Evolutionary conservation across 1,284 basidiomycete genomes (phyloP), one percentile per base, ranked within the genome.

Genomic region (Volvariella volvacea): DNA sequence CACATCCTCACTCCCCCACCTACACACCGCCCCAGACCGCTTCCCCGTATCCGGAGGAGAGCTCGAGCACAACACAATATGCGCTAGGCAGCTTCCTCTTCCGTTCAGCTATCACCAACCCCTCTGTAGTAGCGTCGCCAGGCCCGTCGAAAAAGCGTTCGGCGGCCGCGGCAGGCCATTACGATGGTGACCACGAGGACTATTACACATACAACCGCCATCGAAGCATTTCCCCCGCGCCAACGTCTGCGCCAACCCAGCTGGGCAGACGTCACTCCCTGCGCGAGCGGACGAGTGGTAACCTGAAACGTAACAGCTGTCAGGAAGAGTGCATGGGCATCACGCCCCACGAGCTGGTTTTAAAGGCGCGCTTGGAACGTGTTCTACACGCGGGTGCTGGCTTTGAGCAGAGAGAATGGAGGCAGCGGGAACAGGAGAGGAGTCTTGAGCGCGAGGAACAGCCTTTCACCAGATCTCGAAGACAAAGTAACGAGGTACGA

Each of bases 301-400:
- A 15, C 34, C n/a, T 36, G n/a, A 36, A 36, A 20, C 14, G 8
- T 8, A 6, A 8, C 15, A 20, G 34, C 8, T 6, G 19, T 15
- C 7, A 15, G 6, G 34, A 36, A 6, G 48, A 54, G 14, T 53
- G 51, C 14, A 36, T 57, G 1, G 47, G 55, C 1, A 50, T 63
- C 47, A 71, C 76, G 9, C 74, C 78, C 0, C 77, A 80, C 41
- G 76, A 74, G 52, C 72, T 71, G 33, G 78, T 74, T 4, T 62
- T 81, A 20, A 65, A 71, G n/a, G 70, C 65, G 37, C 65, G 72
- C 20, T 60, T 80, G n/a, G 78, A 81, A 56, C 61, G 68, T 8
- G 74, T 79, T 30, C 56, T 80, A 22, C 61, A 61, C 47, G 56
- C 53, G 0, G 53, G 55, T 2, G 40, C 48, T 22, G 53, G 51